Evolutionary conservation across 495 filamentous ascomycete genomes (phyloP).

Genomic region (Annulohypoxylon stygium): DNA sequence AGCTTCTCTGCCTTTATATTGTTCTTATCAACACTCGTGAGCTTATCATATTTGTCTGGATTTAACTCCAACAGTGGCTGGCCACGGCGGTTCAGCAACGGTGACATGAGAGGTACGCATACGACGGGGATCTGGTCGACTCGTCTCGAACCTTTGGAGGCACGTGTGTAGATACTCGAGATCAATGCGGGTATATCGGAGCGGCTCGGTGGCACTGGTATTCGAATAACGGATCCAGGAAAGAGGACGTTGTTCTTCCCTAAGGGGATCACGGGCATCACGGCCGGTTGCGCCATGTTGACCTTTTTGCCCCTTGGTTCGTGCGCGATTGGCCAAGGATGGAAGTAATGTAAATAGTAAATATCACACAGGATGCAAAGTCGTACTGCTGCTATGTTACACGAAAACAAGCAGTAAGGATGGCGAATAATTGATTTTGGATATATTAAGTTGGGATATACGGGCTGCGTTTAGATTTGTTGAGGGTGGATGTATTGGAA

Average conservation of each 20-base stretch:
- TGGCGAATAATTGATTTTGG: slow-evolving; percentile 6
- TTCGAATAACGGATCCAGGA: slow-evolving; percentile 81
- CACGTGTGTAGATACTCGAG: slow-evolving; percentile 77
- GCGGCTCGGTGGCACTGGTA: slow-evolving; percentile 78
- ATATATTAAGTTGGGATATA: background rate
- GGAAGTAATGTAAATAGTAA: background rate
- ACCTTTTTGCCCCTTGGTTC: slow-evolving; percentile 30
- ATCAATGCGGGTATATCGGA: slow-evolving; percentile 87
- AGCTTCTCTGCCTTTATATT: slow-evolving; percentile 78
- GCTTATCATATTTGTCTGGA: slow-evolving; percentile 63
- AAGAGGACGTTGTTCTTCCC: slow-evolving; percentile 80
- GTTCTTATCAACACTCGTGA: slow-evolving; percentile 62
- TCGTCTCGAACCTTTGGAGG: slow-evolving; percentile 71
- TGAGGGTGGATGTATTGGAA: background rate
- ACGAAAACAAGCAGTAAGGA: slow-evolving; percentile 22
- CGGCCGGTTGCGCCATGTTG: slow-evolving; percentile 54
- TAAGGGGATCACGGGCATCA: slow-evolving; percentile 80
- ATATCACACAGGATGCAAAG: background rate
- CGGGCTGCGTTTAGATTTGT: background rate
- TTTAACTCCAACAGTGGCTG: slow-evolving; percentile 71
- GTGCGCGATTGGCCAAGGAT: slow-evolving; percentile 29
- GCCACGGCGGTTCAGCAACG: slow-evolving; percentile 75
- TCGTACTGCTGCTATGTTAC: slow-evolving; percentile 19
- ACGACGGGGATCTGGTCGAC: slow-evolving; percentile 77
- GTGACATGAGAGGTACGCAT: slow-evolving; percentile 83